phyloP scores from a whole-genome alignment of 2,329 filamentous ascomycete genomes.

The Ceratocystis colombiana region DNA sequence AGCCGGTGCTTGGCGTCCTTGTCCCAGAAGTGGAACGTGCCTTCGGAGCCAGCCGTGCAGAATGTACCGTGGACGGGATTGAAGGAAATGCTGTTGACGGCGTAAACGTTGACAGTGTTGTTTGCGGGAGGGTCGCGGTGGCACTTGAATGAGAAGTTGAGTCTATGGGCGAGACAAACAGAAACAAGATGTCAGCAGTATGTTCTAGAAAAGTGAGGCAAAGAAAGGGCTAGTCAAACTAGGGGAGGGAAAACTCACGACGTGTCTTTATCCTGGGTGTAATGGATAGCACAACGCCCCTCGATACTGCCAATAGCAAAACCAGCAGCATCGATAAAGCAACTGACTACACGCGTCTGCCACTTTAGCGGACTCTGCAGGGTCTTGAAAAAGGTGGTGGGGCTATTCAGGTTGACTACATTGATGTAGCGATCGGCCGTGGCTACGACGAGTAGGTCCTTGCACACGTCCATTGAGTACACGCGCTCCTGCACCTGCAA shows the following conservation, averaged over 20 bases:
- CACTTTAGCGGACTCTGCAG: conserved; percentile 94
- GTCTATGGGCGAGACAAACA: conserved; percentile 37
- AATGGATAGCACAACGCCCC: conserved; percentile 94
- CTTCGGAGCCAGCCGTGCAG: conserved; percentile 88
- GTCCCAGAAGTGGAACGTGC: conserved; percentile 96
- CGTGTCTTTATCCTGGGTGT: conserved; percentile 90
- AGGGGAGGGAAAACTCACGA: conserved; percentile 39
- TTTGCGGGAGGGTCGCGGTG: conserved; percentile 71
- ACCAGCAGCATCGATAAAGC: conserved; percentile 82
- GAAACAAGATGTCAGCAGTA: too few species aligned
- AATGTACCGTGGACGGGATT: conserved; percentile 97
- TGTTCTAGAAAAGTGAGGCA: neutral
- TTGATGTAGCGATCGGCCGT: conserved; percentile 96
- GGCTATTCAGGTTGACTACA: conserved; percentile 81
- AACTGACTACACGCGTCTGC: conserved; percentile 92
- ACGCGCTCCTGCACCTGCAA: conserved; percentile 64
- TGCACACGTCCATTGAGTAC: conserved; percentile 85
- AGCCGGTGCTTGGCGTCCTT: conserved; percentile 81
- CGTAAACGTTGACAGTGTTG: conserved; percentile 79
- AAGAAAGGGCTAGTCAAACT: neutral
- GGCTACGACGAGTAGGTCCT: conserved; percentile 79
- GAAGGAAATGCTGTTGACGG: conserved; percentile 96
- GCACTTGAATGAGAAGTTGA: conserved; percentile 99
- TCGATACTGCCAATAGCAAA: conserved; percentile 96
- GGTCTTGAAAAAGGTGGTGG: conserved; percentile 88